phyloP scores from a whole-genome alignment of 2,329 filamentous ascomycete genomes.

The Penicillium verrucosum region DNA sequence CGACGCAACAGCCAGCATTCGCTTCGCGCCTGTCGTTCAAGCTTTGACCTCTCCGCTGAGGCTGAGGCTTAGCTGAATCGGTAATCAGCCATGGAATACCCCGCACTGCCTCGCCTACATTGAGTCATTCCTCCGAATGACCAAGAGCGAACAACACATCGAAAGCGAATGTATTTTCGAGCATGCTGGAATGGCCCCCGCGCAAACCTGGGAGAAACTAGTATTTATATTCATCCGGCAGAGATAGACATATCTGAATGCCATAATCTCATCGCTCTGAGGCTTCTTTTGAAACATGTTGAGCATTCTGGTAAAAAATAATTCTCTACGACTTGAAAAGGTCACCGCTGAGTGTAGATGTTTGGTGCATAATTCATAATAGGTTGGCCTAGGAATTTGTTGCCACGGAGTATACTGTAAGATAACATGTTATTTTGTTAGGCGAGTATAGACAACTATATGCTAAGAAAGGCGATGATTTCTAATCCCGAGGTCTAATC shows the following conservation, averaged over 20 bases:
- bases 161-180: not conserved
- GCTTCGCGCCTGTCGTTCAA: not conserved
- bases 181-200: not conserved
- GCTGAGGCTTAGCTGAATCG: not conserved
- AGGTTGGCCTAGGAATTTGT: too few relatives aligned
- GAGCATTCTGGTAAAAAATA: not conserved
- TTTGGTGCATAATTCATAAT: too few relatives aligned
- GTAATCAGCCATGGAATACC: not conserved
- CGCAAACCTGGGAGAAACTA: not conserved
- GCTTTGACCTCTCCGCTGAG: not conserved
- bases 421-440: not conserved
- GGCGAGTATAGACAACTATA: not conserved
- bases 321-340: not conserved
- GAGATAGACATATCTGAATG: not conserved
- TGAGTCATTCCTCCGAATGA: not conserved
- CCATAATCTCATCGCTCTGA: not conserved
- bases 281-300: not conserved
- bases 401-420: not conserved
- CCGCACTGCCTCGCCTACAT: not conserved
- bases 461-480: not conserved
- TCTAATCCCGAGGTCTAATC: not conserved
- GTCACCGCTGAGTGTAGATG: not conserved
- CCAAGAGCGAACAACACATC: not conserved
- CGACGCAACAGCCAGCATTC: not conserved
- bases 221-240: not conserved